Evolutionary conservation across 192 early-diverging fungal species (phyloP).

Genomic region (Coemansia sp.): DNA sequence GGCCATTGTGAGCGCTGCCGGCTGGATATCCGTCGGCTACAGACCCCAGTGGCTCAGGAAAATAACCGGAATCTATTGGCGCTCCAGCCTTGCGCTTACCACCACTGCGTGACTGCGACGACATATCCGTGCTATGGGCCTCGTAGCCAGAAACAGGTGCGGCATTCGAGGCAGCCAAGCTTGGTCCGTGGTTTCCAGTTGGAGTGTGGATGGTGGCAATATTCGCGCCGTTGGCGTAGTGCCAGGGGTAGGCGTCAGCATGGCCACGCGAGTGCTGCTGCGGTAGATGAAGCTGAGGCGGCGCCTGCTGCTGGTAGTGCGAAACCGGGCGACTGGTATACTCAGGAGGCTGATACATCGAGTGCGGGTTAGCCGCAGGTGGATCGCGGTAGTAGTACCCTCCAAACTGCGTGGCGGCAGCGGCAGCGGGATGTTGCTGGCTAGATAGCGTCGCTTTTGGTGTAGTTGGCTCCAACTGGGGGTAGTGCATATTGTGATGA

Average conservation of each 20-base stretch:
- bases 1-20: slow-evolving; percentile 12
- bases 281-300: slow-evolving; percentile 16
- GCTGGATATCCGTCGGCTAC: slow-evolving; percentile 1
- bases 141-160: slow-evolving; percentile 1
- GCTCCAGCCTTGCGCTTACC: slow-evolving; percentile 45
- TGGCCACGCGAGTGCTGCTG: slow-evolving; percentile 9
- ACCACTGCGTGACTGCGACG: slow-evolving; percentile 22
- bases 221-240: slow-evolving; percentile 17
- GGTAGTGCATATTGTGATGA: not conserved
- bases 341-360: slow-evolving; percentile 4
- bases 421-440: slow-evolving; percentile 12
- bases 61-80: slow-evolving; percentile 46
- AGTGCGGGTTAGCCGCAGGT: slow-evolving; percentile 15
- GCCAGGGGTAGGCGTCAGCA: slow-evolving; percentile 31
- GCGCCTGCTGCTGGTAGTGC: slow-evolving; percentile 14
- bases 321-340: slow-evolving; percentile 5
- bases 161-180: not conserved
- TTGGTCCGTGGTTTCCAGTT: not conserved
- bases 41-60: slow-evolving; percentile 30
- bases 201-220: slow-evolving; percentile 11
- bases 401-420: slow-evolving; percentile 1
- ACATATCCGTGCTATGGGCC: not conserved
- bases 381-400: slow-evolving; percentile 38
- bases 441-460: slow-evolving; percentile 13
- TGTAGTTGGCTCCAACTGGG: slow-evolving; percentile 1